These are phyloP conservation scores for Coriolopsis trogii DNA, from an alignment of 1,284 basidiomycete species.

Conservation along the genomic window DNA sequence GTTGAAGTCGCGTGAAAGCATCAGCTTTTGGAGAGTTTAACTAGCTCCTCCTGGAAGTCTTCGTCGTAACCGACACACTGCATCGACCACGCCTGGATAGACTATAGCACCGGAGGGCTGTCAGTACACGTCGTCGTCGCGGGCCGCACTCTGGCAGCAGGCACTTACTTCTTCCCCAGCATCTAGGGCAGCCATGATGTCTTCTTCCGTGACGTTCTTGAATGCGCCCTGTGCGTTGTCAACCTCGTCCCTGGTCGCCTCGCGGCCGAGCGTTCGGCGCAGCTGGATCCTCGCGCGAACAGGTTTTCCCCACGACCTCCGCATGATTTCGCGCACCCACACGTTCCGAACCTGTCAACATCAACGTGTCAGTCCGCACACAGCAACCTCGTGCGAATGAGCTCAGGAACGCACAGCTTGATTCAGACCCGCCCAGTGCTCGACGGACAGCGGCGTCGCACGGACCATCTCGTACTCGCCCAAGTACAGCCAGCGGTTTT, in stretches of 20 bases:
- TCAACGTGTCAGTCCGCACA: no score
- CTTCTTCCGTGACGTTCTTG: not conserved
- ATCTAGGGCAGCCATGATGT: slow-evolving; percentile 2
- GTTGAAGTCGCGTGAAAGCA: no score
- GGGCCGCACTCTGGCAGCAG: no score
- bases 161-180: slow-evolving; percentile 5
- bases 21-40: not conserved
- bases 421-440: slow-evolving; percentile 33
- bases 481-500: slow-evolving; percentile 37
- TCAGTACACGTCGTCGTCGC: no score
- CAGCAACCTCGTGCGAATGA: not conserved
- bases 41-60: slow-evolving; percentile 27
- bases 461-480: slow-evolving; percentile 35
- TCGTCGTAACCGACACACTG: slow-evolving; percentile 35
- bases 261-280: no score
- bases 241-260: not conserved
- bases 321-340: no score
- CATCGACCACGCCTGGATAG: slow-evolving; percentile 30
- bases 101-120: no score
- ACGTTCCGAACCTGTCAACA: no score
- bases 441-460: slow-evolving; percentile 29
- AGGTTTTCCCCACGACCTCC: no score
- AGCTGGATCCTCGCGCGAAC: no score
- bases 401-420: slow-evolving; percentile 1
- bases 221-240: not conserved